Base-by-base conservation (phyloP, 2,329 filamentous ascomycete species). In the Cryphonectria carpinicola region DNA sequence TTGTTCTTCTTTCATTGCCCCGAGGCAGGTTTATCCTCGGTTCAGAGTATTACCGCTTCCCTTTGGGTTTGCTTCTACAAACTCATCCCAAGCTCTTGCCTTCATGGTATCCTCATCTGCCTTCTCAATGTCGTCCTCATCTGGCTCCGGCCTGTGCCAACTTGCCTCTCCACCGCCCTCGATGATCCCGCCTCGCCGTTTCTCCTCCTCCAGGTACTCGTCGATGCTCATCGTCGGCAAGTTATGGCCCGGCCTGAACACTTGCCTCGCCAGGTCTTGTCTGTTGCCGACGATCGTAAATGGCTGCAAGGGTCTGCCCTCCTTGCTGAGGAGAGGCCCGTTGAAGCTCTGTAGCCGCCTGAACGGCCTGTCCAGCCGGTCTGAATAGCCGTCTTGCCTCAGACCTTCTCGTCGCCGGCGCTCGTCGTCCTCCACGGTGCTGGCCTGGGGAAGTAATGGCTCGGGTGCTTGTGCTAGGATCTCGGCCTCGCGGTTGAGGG, bases 181-280 rank as follows among this genome's bases (percentile, higher is more conserved):
- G 69, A 98, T 93, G 71, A 99, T 95, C 28, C 93, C 93, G 22
- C 96, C 96, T 73, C 93, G 86, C 74, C 88, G 87, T 77, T 88
- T 88, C 83, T 98, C 96, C 81, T 98, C 95, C 67, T 97, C 96
- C 22, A 99, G 85, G 78, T 98, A 99, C 82, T 99, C 96, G 76
- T 99, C 96, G 73, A 99, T 98, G 1, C 90, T 93, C 96, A 99
- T 98, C 3, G 96, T 98, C 0, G 96, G 96, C 71, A 99, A 83
- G 81, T 93, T 98, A 79, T 99, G 96, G 10, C 96, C 94, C 0
- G 94, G 89, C 69, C 93, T 88, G 81, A 99, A 99, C 0, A 99
- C 95, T 3, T 92, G 92, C 71, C 90, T 86, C 72, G 90, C 88
- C 71, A 97, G 81, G 72, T 94, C 90, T 73, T 93, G 89, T 52